Evolutionary conservation across 2,329 filamentous ascomycete species (phyloP).

Genomic region (Ilyonectria sp.): DNA sequence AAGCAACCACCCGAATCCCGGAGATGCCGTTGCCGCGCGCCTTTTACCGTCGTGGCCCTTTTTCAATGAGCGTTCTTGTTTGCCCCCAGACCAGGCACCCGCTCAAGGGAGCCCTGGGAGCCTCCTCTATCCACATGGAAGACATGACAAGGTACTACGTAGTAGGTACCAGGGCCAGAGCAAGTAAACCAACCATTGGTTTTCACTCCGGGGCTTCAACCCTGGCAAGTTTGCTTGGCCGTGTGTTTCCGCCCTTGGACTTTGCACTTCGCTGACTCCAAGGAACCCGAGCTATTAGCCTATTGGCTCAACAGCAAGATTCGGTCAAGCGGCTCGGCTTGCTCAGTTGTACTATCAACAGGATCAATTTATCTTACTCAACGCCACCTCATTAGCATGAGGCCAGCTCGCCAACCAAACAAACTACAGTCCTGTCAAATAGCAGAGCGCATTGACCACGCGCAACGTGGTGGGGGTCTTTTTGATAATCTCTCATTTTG

Average conservation of each 20-base stretch:
- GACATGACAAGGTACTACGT: conserved; percentile 8
- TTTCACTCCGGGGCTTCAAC: conserved; percentile 26
- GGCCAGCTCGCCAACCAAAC: conserved; percentile 10
- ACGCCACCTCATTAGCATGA: conserved; percentile 29
- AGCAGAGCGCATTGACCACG: conserved; percentile 9
- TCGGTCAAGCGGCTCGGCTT: conserved; percentile 27
- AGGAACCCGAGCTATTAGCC: conserved; percentile 24
- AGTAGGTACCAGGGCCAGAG: conserved; percentile 18
- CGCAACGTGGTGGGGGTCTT: background rate
- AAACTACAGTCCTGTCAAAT: background rate
- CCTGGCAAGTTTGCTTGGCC: conserved; percentile 23
- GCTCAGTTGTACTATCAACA: conserved; percentile 23
- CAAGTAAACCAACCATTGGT: conserved; percentile 30
- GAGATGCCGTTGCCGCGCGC: conserved; percentile 25
- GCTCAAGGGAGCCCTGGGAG: conserved; percentile 15
- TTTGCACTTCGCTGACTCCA: conserved; percentile 13
- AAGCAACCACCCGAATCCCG: conserved; percentile 33
- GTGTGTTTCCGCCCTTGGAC: conserved; percentile 17
- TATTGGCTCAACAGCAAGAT: conserved; percentile 30
- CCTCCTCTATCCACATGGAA: conserved; percentile 31
- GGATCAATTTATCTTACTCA: conserved; percentile 28
- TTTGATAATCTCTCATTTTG: background rate
- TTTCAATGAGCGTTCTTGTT: conserved; percentile 6
- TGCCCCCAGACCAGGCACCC: conserved; percentile 1
- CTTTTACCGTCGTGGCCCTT: conserved; percentile 18